phyloP scores from a whole-genome alignment of 768 basidiomycete genomes.

The Tricholoma saponaceum region DNA sequence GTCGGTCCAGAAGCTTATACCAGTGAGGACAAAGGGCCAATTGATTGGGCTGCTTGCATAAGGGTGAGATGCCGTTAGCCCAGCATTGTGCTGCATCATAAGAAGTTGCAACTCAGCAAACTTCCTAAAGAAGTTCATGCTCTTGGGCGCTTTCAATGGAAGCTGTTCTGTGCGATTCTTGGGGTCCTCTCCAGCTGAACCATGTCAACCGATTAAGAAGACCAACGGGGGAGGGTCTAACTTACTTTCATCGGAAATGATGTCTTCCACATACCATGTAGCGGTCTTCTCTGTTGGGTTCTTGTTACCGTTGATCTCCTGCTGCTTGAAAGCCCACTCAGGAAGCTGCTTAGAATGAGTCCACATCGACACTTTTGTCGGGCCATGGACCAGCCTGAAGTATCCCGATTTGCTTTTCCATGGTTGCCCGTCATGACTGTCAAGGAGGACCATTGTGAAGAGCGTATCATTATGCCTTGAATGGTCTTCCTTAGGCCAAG shows the following conservation, averaged over 20 bases:
- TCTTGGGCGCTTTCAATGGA: conserved; percentile 67
- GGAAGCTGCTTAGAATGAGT: conserved; percentile 83
- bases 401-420: conserved; percentile 95
- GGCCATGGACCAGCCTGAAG: conserved; percentile 85
- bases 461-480: conserved; percentile 83
- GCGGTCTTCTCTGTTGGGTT: conserved; percentile 77
- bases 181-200: conserved; percentile 46
- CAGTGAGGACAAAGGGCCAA: conserved; percentile 95
- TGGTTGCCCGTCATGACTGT: conserved; percentile 71
- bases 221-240: conserved; percentile 2
- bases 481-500: conserved; percentile 77
- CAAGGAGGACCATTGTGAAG: conserved; percentile 72
- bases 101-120: conserved; percentile 89
- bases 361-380: conserved; percentile 93
- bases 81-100: conserved; percentile 99
- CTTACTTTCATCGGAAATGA: conserved; percentile 72
- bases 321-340: conserved; percentile 96
- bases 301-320: conserved; percentile 98
- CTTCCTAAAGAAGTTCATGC: conserved; percentile 91
- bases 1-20: conserved; percentile 99
- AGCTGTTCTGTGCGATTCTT: conserved; percentile 46
- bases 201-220: conserved; percentile 6
- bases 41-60: conserved; percentile 95
- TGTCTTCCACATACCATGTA: conserved; percentile 86
- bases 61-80: conserved; percentile 94